Base-by-base conservation (phyloP, 2,329 filamentous ascomycete species). In the Aulographum hederae region DNA sequence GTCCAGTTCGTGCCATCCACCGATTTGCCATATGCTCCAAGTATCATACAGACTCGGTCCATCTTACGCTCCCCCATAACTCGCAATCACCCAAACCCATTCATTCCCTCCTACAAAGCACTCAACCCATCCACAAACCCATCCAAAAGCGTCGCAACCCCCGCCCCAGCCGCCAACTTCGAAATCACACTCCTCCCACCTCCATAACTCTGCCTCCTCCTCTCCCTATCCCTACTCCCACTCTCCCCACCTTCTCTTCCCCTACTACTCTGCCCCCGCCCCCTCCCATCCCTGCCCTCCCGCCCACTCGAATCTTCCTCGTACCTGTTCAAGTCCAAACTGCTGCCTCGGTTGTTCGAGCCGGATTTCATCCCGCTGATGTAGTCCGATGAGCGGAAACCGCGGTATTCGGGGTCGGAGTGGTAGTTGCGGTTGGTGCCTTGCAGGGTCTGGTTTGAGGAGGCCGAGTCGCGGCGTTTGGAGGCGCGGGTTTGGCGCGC, bases 121-220 rank as follows among this genome's bases (percentile, higher is more conserved):
- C 15, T 18, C 16, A 33, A 18, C 14, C 28, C 18, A 18, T 36
- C 34, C 11, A 28, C 20, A 20, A 36, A 30, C 25, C 34, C 34
- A 12, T 34, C 25, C 3, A 36, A 15, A 6, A 36, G 16, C 34
- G 34, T 30, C 16, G 31, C 31, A 21, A 36, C 18, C 6, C 34
- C 34, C 18, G 31, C 25, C 6, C 34, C 34, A 5, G 31, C 34
- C 17, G 27, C 27, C 6, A 31, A n/a, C 31, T 26, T 33, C 30
- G 25, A 18, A 8, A 23, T 15, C 25, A 21, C 18, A 14, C 23
- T 31, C 2, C 32, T 19, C 5, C 18, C 13, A 1, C 21, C 4
- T 10, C 8, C 19, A 6, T 18, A 6, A 2, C 6, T 8, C 21
- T 13, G 10, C 10, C 10, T 10, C 21, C 21, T 13, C 10, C 13